These are phyloP conservation scores for Carallia pectinifolia DNA, from an alignment of 345 rosid genomes.

Conservation along the genomic window DNA sequence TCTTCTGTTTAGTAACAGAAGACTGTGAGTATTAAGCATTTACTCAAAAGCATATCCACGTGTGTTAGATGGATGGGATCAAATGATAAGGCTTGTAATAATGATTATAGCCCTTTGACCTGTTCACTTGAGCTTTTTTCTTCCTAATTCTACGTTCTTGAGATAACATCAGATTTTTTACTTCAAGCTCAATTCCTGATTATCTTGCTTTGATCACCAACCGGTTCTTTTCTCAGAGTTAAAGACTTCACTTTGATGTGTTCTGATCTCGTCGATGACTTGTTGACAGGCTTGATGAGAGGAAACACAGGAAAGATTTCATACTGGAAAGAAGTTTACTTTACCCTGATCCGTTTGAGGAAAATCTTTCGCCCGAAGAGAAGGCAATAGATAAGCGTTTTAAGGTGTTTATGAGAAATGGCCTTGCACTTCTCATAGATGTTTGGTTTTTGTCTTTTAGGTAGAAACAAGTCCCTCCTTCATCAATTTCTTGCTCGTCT, in stretches of 20 bases:
- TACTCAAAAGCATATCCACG: too few species aligned
- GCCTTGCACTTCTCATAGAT: conserved; percentile 17
- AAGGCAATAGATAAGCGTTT: conserved; percentile 56
- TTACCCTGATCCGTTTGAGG: conserved; percentile 67
- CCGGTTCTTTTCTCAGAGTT: too few species aligned
- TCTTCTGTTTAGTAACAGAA: not conserved
- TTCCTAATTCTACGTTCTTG: too few species aligned
- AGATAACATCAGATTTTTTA: too few species aligned
- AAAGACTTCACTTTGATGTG: too few species aligned
- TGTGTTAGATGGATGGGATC: too few species aligned
- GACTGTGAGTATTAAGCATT: too few species aligned
- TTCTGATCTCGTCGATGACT: conserved; percentile 6
- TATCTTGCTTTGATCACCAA: too few species aligned
- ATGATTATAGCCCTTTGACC: too few species aligned
- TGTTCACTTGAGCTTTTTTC: too few species aligned
- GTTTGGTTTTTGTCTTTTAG: conserved; percentile 26
- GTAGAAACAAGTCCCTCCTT: conserved; percentile 6
- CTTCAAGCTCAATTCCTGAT: too few species aligned
- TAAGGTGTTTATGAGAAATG: conserved; percentile 69
- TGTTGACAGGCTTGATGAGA: conserved; percentile 84
- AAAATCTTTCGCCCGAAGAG: conserved; percentile 65
- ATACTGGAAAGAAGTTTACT: conserved; percentile 81
- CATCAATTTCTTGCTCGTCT: not conserved
- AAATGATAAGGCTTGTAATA: too few species aligned
- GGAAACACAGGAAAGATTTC: conserved; percentile 91